phyloP scores from a whole-genome alignment of 495 filamentous ascomycete genomes.

The Cryomyces minteri region DNA sequence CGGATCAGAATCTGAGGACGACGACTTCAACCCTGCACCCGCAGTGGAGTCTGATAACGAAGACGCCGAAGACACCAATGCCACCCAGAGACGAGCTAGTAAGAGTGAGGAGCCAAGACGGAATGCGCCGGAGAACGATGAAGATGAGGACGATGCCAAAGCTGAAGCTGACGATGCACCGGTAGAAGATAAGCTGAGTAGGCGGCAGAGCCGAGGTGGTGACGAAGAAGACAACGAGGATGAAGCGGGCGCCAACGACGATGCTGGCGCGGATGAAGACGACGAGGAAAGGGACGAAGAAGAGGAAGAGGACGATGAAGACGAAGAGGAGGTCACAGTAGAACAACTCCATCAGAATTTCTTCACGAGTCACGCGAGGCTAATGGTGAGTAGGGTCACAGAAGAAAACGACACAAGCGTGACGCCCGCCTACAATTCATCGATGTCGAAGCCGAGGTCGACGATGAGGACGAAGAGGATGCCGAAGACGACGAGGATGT shows the following conservation, averaged over 20 bases:
- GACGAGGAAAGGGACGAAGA: conserved; percentile 14
- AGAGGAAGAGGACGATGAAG: conserved; percentile 32
- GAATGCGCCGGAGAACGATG: neutral
- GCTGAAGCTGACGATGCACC: conserved; percentile 30
- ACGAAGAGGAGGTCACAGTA: conserved; percentile 10
- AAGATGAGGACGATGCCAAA: conserved; percentile 23
- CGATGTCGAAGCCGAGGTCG: conserved; percentile 92
- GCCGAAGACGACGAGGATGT: conserved; percentile 80
- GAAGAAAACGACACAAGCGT: conserved; percentile 54
- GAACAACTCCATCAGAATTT: conserved; percentile 15
- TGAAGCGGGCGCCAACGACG: conserved; percentile 5
- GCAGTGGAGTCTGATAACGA: conserved; percentile 12
- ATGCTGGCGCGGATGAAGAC: conserved; percentile 13
- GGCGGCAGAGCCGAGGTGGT: neutral
- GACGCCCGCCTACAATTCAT: conserved; percentile 64
- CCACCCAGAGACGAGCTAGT: neutral
- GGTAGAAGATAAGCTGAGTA: neutral
- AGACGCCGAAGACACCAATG: conserved; percentile 1
- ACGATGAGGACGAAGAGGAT: conserved; percentile 78
- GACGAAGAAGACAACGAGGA: conserved; percentile 10
- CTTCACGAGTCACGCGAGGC: conserved; percentile 6
- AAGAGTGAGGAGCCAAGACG: neutral
- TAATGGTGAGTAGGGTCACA: conserved; percentile 36
- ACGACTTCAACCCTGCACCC: conserved; percentile 14
- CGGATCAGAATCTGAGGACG: conserved; percentile 10